These are phyloP conservation scores for Coccinonectria pachysandricola DNA, from an alignment of 2,329 filamentous ascomycete genomes.

Conservation along the genomic window DNA sequence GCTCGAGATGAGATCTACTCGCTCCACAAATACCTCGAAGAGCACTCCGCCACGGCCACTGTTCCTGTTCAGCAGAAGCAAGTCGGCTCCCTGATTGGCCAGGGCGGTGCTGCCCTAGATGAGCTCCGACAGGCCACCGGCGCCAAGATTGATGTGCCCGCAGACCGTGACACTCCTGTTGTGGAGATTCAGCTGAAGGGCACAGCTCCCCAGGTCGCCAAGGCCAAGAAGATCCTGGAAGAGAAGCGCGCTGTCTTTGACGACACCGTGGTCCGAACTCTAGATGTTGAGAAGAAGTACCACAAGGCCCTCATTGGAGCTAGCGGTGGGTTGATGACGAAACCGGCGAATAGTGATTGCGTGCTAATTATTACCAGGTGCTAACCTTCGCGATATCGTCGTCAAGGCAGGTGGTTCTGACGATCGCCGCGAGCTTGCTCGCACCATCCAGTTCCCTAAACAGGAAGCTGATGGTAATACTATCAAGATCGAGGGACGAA, in stretches of 20 bases:
- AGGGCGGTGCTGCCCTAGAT: conserved; percentile 84
- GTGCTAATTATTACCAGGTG: conserved; percentile 45
- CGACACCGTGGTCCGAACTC: conserved; percentile 70
- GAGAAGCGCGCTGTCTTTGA: conserved; percentile 83
- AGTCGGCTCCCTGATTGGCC: conserved; percentile 85
- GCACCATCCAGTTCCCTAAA: conserved; percentile 90
- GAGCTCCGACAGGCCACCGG: conserved; percentile 75
- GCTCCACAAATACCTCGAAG: conserved; percentile 78
- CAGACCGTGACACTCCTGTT: conserved; percentile 60
- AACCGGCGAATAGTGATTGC: too few relatives aligned
- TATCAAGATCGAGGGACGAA: conserved; percentile 82
- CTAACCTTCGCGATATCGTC: conserved; percentile 79
- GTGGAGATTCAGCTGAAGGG: conserved; percentile 90
- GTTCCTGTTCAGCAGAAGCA: conserved; percentile 86
- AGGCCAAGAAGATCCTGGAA: conserved; percentile 82
- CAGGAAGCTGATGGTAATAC: conserved; percentile 70
- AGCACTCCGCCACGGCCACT: conserved; percentile 71
- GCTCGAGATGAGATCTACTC: conserved; percentile 86
- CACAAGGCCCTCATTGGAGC: conserved; percentile 83
- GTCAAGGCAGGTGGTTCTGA: conserved; percentile 80
- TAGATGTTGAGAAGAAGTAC: conserved; percentile 91
- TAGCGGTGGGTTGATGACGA: conserved; percentile 52
- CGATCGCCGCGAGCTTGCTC: conserved; percentile 71
- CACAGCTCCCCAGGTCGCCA: conserved; percentile 80
- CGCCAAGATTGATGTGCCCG: conserved; percentile 85